Conservation (phyloP, 2,329 filamentous ascomycete species). For the Fusarium mangiferae region DNA sequence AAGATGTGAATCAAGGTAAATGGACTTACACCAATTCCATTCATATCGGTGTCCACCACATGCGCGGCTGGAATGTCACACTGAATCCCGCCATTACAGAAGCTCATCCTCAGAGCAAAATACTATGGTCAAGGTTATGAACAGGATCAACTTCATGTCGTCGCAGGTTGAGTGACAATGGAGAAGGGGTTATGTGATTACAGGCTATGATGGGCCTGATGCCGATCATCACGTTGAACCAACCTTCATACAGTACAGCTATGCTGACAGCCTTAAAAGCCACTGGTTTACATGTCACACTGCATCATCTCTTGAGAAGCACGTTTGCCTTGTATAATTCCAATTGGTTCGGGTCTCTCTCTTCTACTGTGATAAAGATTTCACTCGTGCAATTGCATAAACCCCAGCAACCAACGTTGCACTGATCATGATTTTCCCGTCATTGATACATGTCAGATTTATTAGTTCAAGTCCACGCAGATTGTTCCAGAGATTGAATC, state of each 20-base stretch:
- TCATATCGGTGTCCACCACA: slow-evolving; percentile 27
- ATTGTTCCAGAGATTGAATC: neutral
- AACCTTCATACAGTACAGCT: neutral
- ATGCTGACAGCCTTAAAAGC: neutral
- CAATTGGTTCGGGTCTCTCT: neutral
- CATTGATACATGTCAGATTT: neutral
- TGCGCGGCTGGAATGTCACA: neutral
- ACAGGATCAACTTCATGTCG: neutral
- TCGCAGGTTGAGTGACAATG: neutral
- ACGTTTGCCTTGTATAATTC: neutral
- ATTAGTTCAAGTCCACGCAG: neutral
- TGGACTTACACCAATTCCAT: slow-evolving; percentile 22
- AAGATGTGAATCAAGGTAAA: neutral
- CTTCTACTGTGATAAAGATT: neutral
- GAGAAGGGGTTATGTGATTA: neutral
- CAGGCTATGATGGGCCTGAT: neutral
- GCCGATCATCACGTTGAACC: slow-evolving; percentile 3
- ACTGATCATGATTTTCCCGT: no score
- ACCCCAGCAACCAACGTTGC: neutral
- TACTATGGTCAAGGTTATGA: neutral
- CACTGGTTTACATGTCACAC: neutral
- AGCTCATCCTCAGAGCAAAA: neutral
- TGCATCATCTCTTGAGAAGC: neutral
- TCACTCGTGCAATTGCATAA: neutral
- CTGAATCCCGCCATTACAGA: slow-evolving; percentile 3